A percentile compares a stretch with the other conserved stretches of the same genome.
Evolutionary conservation across 2,329 filamentous ascomycete species (phyloP).

Genomic region (Alternaria sp.): DNA sequence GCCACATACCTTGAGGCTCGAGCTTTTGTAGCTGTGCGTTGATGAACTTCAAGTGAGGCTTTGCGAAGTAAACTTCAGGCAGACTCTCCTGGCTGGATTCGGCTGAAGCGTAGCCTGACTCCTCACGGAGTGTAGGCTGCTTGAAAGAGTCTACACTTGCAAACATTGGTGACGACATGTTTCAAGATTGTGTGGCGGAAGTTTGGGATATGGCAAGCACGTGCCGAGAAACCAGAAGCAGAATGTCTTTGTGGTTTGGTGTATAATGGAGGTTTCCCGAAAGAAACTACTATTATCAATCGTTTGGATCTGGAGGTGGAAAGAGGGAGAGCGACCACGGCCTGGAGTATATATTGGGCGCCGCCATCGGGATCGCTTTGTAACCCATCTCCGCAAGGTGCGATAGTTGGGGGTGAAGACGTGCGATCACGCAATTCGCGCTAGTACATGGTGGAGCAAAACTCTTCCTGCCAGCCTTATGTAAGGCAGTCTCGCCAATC

Average conservation of each 20-base stretch:
- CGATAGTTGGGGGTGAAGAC: slow-evolving; percentile 39
- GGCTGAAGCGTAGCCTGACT: slow-evolving; percentile 86
- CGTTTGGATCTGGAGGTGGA: slow-evolving; percentile 29
- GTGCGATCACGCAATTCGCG: slow-evolving; percentile 47
- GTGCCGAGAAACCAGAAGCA: slow-evolving; percentile 28
- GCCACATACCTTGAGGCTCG: slow-evolving; percentile 72
- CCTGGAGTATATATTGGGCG: slow-evolving; percentile 40
- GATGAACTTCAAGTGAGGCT: slow-evolving; percentile 86
- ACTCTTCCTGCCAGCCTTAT: slow-evolving; percentile 28
- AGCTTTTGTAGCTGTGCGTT: slow-evolving; percentile 89
- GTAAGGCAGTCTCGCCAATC: slow-evolving; percentile 34
- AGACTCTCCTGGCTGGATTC: slow-evolving; percentile 69
- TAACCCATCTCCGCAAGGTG: slow-evolving; percentile 41
- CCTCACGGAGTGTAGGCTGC: slow-evolving; percentile 55
- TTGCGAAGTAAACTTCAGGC: slow-evolving; percentile 84
- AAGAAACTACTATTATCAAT: slow-evolving; percentile 34
- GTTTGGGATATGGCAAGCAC: slow-evolving; percentile 18
- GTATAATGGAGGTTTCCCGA: slow-evolving; percentile 23
- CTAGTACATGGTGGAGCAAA: slow-evolving; percentile 37
- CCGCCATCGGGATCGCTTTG: slow-evolving; percentile 42
- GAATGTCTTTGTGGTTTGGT: slow-evolving; percentile 17
- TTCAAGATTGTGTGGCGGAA: slow-evolving; percentile 14
- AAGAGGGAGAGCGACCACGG: slow-evolving; percentile 22
- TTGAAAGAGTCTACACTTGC: slow-evolving; percentile 34
- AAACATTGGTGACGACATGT: slow-evolving; percentile 43